A percentile compares a stretch with the other conserved stretches of the same genome.
These are phyloP conservation scores for Globisporangium orthogonon DNA, from an alignment of 352 stramenopile species.

Conservation along the genomic window DNA sequence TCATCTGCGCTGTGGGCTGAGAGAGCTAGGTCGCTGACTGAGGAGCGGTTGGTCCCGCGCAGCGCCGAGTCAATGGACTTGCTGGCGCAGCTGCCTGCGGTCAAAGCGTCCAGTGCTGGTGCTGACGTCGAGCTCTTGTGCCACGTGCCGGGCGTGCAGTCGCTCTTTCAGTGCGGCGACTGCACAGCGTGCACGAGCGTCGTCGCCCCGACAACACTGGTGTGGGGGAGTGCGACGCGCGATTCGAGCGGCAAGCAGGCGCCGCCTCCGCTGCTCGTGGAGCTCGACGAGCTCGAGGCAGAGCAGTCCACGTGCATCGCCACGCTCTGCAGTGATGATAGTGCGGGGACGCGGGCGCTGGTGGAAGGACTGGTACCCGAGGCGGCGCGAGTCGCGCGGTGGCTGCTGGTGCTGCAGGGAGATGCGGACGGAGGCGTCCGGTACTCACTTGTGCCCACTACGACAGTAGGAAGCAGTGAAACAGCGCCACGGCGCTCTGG, in stretches of 20 bases:
- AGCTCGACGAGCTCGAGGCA: slow-evolving; percentile 56
- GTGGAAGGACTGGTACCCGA: slow-evolving; percentile 22
- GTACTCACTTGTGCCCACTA: slow-evolving; percentile 14
- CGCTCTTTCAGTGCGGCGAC: slow-evolving; percentile 17
- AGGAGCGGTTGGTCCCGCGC: not conserved
- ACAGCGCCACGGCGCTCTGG: not conserved
- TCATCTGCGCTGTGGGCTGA: not conserved
- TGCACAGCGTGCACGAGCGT: slow-evolving; percentile 40
- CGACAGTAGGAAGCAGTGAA: not conserved
- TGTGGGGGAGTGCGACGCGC: slow-evolving; percentile 11
- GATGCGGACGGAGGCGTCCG: slow-evolving; percentile 48
- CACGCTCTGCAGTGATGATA: slow-evolving; percentile 14
- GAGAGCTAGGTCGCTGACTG: not conserved
- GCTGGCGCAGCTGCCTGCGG: slow-evolving; percentile 4
- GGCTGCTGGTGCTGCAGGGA: slow-evolving; percentile 42
- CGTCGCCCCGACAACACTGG: slow-evolving; percentile 44
- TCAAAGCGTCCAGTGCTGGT: not conserved
- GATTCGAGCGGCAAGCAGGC: not conserved
- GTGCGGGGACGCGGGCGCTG: slow-evolving; percentile 8
- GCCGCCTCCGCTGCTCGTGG: not conserved
- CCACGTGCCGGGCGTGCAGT: slow-evolving; percentile 36
- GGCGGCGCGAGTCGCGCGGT: not conserved
- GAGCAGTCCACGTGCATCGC: slow-evolving; percentile 51
- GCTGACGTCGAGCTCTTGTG: slow-evolving; percentile 14
- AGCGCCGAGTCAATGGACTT: slow-evolving; percentile 7